Percentiles rank a stretch among this genome's conserved stretches.
Conservation (phyloP, 768 basidiomycete genomes). For the Rhodotorula taiwanensis region DNA sequence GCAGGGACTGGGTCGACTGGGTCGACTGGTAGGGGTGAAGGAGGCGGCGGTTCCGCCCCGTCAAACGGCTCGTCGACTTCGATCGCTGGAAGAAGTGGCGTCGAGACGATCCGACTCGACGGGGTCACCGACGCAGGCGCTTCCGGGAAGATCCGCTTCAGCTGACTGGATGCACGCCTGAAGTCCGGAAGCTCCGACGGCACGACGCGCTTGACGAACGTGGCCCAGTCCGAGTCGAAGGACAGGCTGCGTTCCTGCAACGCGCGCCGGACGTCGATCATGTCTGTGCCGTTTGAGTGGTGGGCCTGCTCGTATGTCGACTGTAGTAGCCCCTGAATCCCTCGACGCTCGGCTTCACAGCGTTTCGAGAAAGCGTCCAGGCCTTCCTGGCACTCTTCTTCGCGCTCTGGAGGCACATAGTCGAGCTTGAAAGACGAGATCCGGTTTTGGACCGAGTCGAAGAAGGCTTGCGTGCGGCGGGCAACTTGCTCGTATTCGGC, state of each 20-base stretch:
- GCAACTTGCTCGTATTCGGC: conserved; percentile 74
- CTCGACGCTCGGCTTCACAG: conserved; percentile 61
- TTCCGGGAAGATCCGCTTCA: conserved; percentile 46
- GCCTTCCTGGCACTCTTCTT: conserved; percentile 52
- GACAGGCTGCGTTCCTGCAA: conserved; percentile 89
- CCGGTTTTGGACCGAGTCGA: conserved; percentile 48
- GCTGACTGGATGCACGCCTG: conserved; percentile 47
- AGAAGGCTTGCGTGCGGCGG: conserved; percentile 56
- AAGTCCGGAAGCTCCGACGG: conserved; percentile 53
- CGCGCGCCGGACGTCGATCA: conserved; percentile 71
- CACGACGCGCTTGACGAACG: conserved; percentile 52
- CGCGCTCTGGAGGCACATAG: conserved; percentile 48
- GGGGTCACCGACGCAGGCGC: conserved; percentile 5
- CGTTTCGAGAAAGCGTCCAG: conserved; percentile 62
- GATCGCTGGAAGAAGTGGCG: conserved; percentile 20
- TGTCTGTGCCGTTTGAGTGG: conserved; percentile 29
- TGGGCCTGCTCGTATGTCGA: conserved; percentile 61
- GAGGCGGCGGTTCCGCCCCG: too few species aligned
- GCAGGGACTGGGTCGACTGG: too few species aligned
- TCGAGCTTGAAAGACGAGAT: conserved; percentile 38
- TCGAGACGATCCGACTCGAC: conserved; percentile 9
- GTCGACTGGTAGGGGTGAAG: too few species aligned
- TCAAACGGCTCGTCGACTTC: conserved; percentile 25
- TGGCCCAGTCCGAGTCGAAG: conserved; percentile 92
- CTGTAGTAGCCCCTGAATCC: conserved; percentile 67